Conservation (phyloP, 2,329 filamentous ascomycete genomes). For the Neofusicoccum umdonicola region DNA sequence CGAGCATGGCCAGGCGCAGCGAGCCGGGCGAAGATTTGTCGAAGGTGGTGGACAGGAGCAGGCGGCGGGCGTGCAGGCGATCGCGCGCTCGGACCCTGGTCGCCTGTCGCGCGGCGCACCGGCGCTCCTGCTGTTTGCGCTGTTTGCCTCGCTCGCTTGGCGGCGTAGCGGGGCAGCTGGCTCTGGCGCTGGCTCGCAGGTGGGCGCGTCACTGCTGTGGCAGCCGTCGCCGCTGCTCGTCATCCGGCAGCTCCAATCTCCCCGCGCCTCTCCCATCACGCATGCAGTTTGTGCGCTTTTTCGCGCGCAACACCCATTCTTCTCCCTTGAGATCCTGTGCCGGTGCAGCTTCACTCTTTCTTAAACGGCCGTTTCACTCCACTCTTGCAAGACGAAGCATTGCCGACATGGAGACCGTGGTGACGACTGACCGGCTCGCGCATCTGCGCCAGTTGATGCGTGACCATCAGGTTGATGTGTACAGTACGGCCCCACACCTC, state of each 20-base stretch:
- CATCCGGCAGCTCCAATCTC: constrained; percentile 1
- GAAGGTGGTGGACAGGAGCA: constrained; percentile 11
- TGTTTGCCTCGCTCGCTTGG: not conserved
- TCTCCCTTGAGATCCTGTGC: constrained; percentile 25
- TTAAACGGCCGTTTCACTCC: constrained; percentile 29
- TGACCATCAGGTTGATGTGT: constrained; percentile 82
- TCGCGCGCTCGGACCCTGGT: not conserved
- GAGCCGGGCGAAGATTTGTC: constrained; percentile 2
- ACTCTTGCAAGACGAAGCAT: constrained; percentile 26
- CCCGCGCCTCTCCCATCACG: constrained; percentile 11
- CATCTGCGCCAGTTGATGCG: constrained; percentile 83
- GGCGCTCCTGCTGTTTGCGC: not conserved
- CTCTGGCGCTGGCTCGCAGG: not conserved
- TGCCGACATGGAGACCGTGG: constrained; percentile 72
- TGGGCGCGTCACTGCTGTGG: not conserved
- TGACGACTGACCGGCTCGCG: constrained; percentile 74
- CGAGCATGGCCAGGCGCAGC: not conserved
- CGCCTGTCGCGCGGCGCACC: too few relatives aligned
- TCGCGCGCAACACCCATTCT: constrained; percentile 29
- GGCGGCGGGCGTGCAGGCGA: constrained; percentile 7
- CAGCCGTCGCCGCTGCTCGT: not conserved
- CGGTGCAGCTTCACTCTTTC: constrained; percentile 22
- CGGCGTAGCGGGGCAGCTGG: not conserved
- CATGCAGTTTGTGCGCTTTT: constrained; percentile 33
- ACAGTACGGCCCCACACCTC: constrained; percentile 59